Percentiles rank a stretch among this genome's conserved stretches.
Evolutionary conservation across 176 grass and related monocot species (phyloP).

Genomic region (Ensete glaucum): DNA sequence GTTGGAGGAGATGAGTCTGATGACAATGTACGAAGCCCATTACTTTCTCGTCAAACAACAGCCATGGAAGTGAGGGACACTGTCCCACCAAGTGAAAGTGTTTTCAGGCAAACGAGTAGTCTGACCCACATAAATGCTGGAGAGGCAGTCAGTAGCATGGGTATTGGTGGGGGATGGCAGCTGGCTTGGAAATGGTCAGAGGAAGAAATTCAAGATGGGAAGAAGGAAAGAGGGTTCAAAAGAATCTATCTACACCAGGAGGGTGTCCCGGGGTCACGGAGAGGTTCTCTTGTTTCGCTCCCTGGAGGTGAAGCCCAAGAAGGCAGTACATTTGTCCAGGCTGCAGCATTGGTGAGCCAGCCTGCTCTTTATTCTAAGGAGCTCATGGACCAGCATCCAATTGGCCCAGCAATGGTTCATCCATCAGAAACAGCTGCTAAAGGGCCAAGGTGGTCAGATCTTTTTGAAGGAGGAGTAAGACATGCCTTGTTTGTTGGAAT

Average conservation of each 20-base stretch:
- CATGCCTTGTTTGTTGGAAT: conserved; percentile 67
- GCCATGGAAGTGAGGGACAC: conserved; percentile 50
- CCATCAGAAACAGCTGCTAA: conserved; percentile 51
- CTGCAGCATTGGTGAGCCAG: conserved; percentile 77
- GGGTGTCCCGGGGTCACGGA: conserved; percentile 50
- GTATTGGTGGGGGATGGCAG: conserved; percentile 86
- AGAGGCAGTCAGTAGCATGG: conserved; percentile 63
- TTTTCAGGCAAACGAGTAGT: conserved; percentile 37
- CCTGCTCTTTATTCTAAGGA: conserved; percentile 69
- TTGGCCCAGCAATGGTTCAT: conserved; percentile 57
- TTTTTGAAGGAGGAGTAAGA: conserved; percentile 78
- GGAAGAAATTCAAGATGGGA: conserved; percentile 48
- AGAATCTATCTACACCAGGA: conserved; percentile 88
- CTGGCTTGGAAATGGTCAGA: conserved; percentile 83
- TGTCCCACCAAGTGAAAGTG: conserved; percentile 31
- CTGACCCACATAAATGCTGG: conserved; percentile 39
- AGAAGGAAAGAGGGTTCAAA: conserved; percentile 61
- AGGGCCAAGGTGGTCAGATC: conserved; percentile 48
- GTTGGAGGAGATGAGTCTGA: conserved; percentile 44
- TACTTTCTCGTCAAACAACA: conserved; percentile 61
- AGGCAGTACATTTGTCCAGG: conserved; percentile 50
- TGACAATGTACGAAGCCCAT: conserved; percentile 56
- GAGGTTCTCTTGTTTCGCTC: conserved; percentile 55
- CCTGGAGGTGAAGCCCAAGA: conserved; percentile 52
- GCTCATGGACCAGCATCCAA: conserved; percentile 37